Evolutionary conservation across 2,329 filamentous ascomycete species (phyloP).

Genomic region (Sporothrix mexicana): DNA sequence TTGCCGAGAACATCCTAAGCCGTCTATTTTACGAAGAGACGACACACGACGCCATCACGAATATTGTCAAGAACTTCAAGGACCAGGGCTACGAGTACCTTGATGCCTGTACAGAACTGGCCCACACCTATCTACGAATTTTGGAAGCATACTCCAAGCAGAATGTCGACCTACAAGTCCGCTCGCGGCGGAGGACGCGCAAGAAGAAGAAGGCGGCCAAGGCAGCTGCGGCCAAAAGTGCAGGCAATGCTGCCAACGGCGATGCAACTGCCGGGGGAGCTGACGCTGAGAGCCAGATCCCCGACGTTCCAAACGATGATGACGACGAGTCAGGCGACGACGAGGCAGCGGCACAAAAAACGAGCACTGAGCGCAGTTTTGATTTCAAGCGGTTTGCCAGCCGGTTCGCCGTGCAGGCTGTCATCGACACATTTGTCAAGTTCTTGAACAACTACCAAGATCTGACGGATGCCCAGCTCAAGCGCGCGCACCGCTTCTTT

Average conservation of each 20-base stretch:
- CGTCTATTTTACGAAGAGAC: slow-evolving; percentile 98
- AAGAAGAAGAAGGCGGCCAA: slow-evolving; percentile 73
- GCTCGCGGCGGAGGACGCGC: slow-evolving; percentile 75
- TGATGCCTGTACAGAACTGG: slow-evolving; percentile 87
- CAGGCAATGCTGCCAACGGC: slow-evolving; percentile 38
- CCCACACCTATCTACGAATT: slow-evolving; percentile 90
- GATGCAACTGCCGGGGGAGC: slow-evolving; percentile 49
- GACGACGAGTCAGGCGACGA: slow-evolving; percentile 76
- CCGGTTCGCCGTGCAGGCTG: slow-evolving; percentile 81
- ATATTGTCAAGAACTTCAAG: slow-evolving; percentile 84
- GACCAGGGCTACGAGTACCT: slow-evolving; percentile 93
- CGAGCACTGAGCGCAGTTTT: slow-evolving; percentile 85
- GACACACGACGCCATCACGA: slow-evolving; percentile 85
- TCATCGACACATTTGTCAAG: slow-evolving; percentile 85
- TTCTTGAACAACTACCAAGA: slow-evolving; percentile 84
- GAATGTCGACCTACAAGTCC: slow-evolving; percentile 91
- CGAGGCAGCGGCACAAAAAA: slow-evolving; percentile 69
- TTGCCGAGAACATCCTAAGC: slow-evolving; percentile 94
- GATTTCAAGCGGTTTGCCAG: slow-evolving; percentile 85
- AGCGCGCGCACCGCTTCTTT: slow-evolving; percentile 91
- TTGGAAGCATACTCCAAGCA: slow-evolving; percentile 93
- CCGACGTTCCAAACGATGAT: slow-evolving; percentile 59
- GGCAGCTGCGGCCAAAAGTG: slow-evolving; percentile 40
- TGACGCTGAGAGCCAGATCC: slow-evolving; percentile 63
- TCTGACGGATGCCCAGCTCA: slow-evolving; percentile 78